Evolutionary conservation across 2,329 filamentous ascomycete genomes (phyloP).

Genomic region (Nigrospora osmanthi): DNA sequence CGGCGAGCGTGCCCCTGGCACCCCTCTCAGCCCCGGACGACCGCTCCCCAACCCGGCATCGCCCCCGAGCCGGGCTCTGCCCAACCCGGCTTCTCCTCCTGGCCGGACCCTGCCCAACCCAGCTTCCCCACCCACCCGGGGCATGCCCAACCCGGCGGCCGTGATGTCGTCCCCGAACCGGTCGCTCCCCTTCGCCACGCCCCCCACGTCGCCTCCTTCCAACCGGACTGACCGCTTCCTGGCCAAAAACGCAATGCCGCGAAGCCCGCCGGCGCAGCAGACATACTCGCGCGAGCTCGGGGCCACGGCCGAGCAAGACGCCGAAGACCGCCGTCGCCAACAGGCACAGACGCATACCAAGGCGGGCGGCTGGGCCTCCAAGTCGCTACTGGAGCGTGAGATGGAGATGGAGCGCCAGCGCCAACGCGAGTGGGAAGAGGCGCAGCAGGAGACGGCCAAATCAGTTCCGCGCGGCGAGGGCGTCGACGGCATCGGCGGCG

Average conservation of each 20-base stretch:
- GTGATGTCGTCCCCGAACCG: too few species aligned
- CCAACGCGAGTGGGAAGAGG: slow-evolving; percentile 73
- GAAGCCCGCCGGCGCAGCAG: slow-evolving; percentile 28
- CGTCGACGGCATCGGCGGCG: slow-evolving; percentile 58
- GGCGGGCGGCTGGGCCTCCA: slow-evolving; percentile 55
- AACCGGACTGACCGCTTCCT: slow-evolving; percentile 53
- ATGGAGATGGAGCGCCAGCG: slow-evolving; percentile 74
- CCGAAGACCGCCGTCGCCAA: slow-evolving; percentile 51
- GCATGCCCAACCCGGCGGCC: too few species aligned
- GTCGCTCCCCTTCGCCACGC: not conserved
- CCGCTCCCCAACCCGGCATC: too few species aligned
- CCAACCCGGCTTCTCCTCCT: too few species aligned
- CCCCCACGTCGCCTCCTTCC: slow-evolving; percentile 9
- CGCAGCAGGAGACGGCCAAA: slow-evolving; percentile 57
- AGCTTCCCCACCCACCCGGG: too few species aligned
- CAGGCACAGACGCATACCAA: slow-evolving; percentile 54
- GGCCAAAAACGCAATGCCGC: slow-evolving; percentile 43
- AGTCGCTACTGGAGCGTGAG: slow-evolving; percentile 68
- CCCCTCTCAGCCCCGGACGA: too few species aligned
- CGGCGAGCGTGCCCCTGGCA: too few species aligned
- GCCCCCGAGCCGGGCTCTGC: too few species aligned
- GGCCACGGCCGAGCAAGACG: slow-evolving; percentile 52
- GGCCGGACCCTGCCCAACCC: too few species aligned
- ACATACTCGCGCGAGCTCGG: slow-evolving; percentile 49
- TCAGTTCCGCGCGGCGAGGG: slow-evolving; percentile 42